phyloP scores from a whole-genome alignment of 2,329 filamentous ascomycete species.

The Chaetomiaceae sp. region DNA sequence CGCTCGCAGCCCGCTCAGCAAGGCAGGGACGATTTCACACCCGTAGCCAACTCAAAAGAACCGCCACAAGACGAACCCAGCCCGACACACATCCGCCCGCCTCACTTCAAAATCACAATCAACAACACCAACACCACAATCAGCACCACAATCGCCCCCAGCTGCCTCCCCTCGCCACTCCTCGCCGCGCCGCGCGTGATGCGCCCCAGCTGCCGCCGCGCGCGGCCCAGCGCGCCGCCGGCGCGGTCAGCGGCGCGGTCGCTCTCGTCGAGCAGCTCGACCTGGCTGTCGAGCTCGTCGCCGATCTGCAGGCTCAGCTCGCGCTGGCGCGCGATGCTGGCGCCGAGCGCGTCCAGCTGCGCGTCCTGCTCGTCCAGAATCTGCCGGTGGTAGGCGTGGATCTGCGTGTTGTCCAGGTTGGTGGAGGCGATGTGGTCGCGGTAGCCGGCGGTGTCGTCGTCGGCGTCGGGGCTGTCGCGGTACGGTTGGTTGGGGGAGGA shows the following conservation, averaged over 20 bases:
- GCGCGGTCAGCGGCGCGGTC: slow-evolving; percentile 80
- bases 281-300: slow-evolving; percentile 88
- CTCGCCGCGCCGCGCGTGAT: slow-evolving; percentile 71
- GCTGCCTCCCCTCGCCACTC: slow-evolving; percentile 83
- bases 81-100: neutral
- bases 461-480: slow-evolving; percentile 57
- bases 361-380: slow-evolving; percentile 87
- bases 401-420: slow-evolving; percentile 69
- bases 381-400: slow-evolving; percentile 75
- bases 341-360: slow-evolving; percentile 82
- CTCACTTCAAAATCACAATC: slow-evolving; percentile 74
- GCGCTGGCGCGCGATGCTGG: slow-evolving; percentile 79
- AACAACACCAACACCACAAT: slow-evolving; percentile 77
- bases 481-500: slow-evolving; percentile 50
- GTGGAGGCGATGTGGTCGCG: slow-evolving; percentile 46
- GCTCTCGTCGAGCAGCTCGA: slow-evolving; percentile 81
- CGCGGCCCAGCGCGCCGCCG: slow-evolving; percentile 66
- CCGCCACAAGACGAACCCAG: neutral
- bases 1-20: neutral
- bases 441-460: slow-evolving; percentile 48
- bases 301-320: slow-evolving; percentile 95
- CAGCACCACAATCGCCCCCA: slow-evolving; percentile 72
- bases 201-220: slow-evolving; percentile 62
- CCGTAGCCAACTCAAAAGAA: too few species aligned
- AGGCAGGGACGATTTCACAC: too few species aligned